These are phyloP conservation scores for Chlamydomonas reinhardtii DNA, from an alignment of 163 green algal species.

Conservation along the genomic window DNA sequence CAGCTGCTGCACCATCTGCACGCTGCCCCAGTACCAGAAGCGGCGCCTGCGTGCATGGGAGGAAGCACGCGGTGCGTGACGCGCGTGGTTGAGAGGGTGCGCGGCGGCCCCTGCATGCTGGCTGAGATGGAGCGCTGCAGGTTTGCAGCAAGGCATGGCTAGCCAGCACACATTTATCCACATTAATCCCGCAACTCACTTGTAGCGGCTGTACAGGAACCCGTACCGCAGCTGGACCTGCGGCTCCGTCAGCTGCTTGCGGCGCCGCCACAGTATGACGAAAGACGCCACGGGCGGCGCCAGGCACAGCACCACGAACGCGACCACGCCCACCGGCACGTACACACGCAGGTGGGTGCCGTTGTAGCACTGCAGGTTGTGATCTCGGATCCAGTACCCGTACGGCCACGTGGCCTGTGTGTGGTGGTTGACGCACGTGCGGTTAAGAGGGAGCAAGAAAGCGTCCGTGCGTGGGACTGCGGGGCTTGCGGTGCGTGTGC, in stretches of 20 bases:
- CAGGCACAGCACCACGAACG: background rate
- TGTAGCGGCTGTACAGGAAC: constrained; percentile 13
- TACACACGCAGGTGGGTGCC: background rate
- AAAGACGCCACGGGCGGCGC: background rate
- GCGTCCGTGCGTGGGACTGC: no score
- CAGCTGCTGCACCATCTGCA: background rate
- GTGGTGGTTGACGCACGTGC: no score
- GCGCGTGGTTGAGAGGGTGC: no score
- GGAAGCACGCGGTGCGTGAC: background rate
- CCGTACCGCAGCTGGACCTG: background rate
- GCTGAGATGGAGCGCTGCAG: no score
- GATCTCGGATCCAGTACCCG: background rate
- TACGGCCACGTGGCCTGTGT: no score
- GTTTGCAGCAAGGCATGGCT: no score
- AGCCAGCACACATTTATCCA: background rate
- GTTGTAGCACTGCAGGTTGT: background rate
- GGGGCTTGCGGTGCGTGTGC: no score
- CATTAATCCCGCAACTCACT: background rate
- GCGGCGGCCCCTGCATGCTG: no score
- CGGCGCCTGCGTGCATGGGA: background rate
- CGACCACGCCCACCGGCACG: background rate
- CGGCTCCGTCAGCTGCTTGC: background rate
- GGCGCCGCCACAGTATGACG: background rate
- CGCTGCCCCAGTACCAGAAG: background rate
- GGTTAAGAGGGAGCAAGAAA: no score